Evolutionary conservation across 202 grass and related monocot genomes (phyloP), one percentile per base, ranked within the genome.

Genomic region (Carex sylvatica): DNA sequence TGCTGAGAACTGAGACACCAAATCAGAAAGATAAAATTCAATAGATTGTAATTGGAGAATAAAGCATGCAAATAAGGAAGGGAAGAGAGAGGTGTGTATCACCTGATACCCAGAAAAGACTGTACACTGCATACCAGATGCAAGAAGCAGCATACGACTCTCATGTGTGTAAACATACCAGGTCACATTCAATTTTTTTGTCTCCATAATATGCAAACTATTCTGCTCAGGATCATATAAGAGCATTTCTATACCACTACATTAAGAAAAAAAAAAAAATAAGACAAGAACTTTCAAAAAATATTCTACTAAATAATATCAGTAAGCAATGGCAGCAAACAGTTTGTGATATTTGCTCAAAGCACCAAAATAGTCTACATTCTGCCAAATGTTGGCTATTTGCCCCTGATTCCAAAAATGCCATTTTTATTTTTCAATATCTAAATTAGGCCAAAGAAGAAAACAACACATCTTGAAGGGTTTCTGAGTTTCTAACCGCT

Each of bases 91-190:
- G n/a, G 52, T 10, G 16, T 77, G 3, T 70, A 74, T 90, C 91
- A 95, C 96, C 92, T 98, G 96, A 88, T 91, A 98, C 74, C 89
- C 90, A 74, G 87, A 90, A 82, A 95, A 95, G 40, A 85, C 70
- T 0, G 86, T 90, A 86, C 90, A 95, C 86, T 98, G 96, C 92
- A 95, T 98, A 80, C 92, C 92, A 89, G 91, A 95, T 64, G 92
- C 91, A 88, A 95, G 91, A 91, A 98, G 91, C 83, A 98, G 82
- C 89, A 98, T 86, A 82, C 96, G 85, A 86, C 96, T 98, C 91
- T 98, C 96, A 86, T 98, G 96, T 5, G 92, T 93, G 80, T 98
- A 98, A 78, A 91, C 82, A 83, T 93, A 98, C 96, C 96, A 98
- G 85, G 82, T 89, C 16, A 95, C 89, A 80, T 53, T 93, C 44